These are phyloP conservation scores for Gnomoniopsis smithogilvyi DNA, from an alignment of 2,329 filamentous ascomycete genomes.

Conservation along the genomic window DNA sequence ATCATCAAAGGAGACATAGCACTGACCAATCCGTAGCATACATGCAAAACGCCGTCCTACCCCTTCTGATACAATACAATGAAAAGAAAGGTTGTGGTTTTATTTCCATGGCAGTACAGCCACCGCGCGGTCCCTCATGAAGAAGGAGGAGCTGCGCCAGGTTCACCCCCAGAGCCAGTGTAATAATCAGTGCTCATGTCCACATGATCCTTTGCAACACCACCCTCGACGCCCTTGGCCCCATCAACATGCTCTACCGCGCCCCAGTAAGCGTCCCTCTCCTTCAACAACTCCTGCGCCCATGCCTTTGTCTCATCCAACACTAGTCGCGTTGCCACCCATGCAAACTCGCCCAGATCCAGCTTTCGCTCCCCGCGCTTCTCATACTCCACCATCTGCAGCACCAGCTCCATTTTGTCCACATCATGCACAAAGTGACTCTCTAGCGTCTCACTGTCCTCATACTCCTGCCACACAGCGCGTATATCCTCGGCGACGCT, in stretches of 20 bases:
- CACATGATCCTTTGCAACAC: slow-evolving; percentile 33
- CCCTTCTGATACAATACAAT: too few species aligned
- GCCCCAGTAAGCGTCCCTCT: slow-evolving; percentile 73
- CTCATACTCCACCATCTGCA: slow-evolving; percentile 98
- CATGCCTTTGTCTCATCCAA: slow-evolving; percentile 78
- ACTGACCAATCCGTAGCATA: background rate
- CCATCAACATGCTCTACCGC: slow-evolving; percentile 44
- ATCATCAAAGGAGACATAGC: too few species aligned
- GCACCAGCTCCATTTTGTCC: slow-evolving; percentile 91
- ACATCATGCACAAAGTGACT: slow-evolving; percentile 92
- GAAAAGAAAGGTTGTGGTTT: too few species aligned
- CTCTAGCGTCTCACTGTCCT: slow-evolving; percentile 80
- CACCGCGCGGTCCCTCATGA: background rate
- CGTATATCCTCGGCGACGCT: slow-evolving; percentile 66
- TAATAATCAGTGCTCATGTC: slow-evolving; percentile 51
- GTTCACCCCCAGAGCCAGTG: slow-evolving; percentile 19
- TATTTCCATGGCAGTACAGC: too few species aligned
- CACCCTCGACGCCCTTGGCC: slow-evolving; percentile 38
- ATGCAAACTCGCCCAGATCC: slow-evolving; percentile 83
- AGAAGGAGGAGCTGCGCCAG: slow-evolving; percentile 5
- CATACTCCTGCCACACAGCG: slow-evolving; percentile 91
- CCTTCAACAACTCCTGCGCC: slow-evolving; percentile 72
- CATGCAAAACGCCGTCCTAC: background rate
- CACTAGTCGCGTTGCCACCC: slow-evolving; percentile 70
- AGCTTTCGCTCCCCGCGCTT: slow-evolving; percentile 60